Base-by-base conservation (phyloP, 2,329 filamentous ascomycete genomes). In the Tolypocladium sp. region DNA sequence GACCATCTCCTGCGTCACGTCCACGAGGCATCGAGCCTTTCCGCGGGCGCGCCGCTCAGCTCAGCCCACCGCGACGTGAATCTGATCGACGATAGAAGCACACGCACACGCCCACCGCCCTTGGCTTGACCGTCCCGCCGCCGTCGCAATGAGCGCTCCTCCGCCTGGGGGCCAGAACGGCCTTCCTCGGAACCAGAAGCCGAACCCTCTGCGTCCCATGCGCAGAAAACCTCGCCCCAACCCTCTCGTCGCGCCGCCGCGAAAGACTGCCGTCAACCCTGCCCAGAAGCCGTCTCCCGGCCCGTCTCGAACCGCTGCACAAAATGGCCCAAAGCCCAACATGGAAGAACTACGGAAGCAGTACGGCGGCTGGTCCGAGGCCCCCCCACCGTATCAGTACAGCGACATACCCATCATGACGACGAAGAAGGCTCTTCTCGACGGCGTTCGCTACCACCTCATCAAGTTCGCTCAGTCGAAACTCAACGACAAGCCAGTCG, bases 371-470 rank as follows among this genome's bases (percentile, higher is more conserved):
- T 87, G 84, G 84, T 82, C 82, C 4, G 76, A 80, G 53, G 76
- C 81, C 35, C 75, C 79, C 2, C 76, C 78, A 2, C 67, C 70
- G 0, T 76, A 73, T 33, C 72, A 75, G 27, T 86, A 86, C 67
- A 74, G 66, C 17, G 79, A 82, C 46, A 80, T 80, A 65, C 90
- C 91, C 17, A 80, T 97, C 22, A 84, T 91, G 63, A 90, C 92
- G 8, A 95, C 91, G 8, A 96, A 95, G 74, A 86, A 87, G 67
- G 85, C 87, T 12, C 74, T 96, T 56, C 81, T 90, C 59, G 88
- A 94, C 65, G 90, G 89, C 7, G 77, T 96, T 60, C 89, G 93
- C 55, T 87, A 92, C 68, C 94, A 99, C 70, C 84, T 96, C 63
- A 92, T 96, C 79, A 88, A 90, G 65, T 86, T 99, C 65, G 70